Evolutionary conservation across 495 filamentous ascomycete genomes (phyloP), one percentile per base, ranked within the genome.

Genomic region (Hapsidospora chrysogenum): DNA sequence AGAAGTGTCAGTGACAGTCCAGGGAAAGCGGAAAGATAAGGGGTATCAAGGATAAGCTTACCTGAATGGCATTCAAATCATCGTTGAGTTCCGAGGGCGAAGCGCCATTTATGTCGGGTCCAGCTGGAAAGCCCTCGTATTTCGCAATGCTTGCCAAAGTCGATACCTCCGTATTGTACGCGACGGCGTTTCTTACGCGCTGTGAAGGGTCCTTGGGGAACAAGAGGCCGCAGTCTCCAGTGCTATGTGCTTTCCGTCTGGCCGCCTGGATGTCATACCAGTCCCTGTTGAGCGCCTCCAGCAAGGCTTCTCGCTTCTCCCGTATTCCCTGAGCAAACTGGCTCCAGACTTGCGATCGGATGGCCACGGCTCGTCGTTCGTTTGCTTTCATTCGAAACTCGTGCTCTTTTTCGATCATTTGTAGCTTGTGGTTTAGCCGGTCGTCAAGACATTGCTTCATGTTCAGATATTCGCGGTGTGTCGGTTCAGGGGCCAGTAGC

Each of bases 81-180:
- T 84, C 78, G 23, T 92, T 81, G 17, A 85, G 56, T 40, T 92
- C 84, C 13, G 72, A 61, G 8, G 70, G 62, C 10, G 80, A 72
- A 14, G 76, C 80, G 17, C 76, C 68, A 17, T 66, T 57, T 41
- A 97, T 72, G 9, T 76, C 65, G 14, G 89, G 89, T n/a, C 87
- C 87, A 21, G 87, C 87, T 18, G 89, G 89, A 55, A 95, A 96
- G 16, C 89, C 89, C 34, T 92, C 72, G 54, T 94, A 82, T 52
- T 93, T 94, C 5, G 85, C 84, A 37, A 96, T 68, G 14, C 89
- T 87, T 6, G 85, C 76, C 37, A 97, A 67, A 10, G 94, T 68
- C 4, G 83, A 86, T 3, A 97, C 85, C 51, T 97, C 89, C 44
- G 76, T 77, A 52, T 94, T 95, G 53, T 94, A 94, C 29, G 81